Evolutionary conservation across 1,139 yeast genomes (phyloP), one percentile per base, ranked within the genome.

Genomic region (Debaryomyces coudertii): DNA sequence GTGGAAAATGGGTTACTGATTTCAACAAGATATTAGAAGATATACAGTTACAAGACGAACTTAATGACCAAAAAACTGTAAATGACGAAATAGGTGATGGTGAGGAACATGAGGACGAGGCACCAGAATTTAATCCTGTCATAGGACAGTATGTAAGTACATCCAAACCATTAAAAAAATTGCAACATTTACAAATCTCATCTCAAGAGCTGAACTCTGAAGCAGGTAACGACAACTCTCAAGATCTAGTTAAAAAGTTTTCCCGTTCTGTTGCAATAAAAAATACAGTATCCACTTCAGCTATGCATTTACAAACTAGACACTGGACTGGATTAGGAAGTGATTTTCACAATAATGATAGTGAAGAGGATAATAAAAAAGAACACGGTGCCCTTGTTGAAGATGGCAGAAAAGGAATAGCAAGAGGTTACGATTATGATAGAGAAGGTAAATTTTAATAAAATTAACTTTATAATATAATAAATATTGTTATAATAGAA

Each of bases 281-380:
- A 50, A 83, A 83, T 36, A 90, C 97, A 0, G 87, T 89, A 0
- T 90, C 98, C 0, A 92, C 98, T 0, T 90, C 98, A 0, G 97
- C 97, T 0, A 75, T 77, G 11, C 79, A 79, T 52, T 71, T 93
- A 40, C 95, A 90, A 57, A 73, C 73, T 34, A 77, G 95, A 59
- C 71, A 76, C 18, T 93, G 99, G 99, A 82, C 85, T 0, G 99
- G 99, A 0, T 71, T 93, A 30, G 99, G 99, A 0, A 85, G 95
- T 51, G 98, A 92, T 59, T 89, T 77, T 63, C 54, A 58, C 6
- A 55, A 60, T 1, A 56, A 56, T 14, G 62, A 60, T 42, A 66
- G 66, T 4, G 62, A 57, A n/a, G 64, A 61, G 40, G 65, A 63
- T 2, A 74, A 70, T n/a, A 77, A 69, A 5, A 81, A 75, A 38